A percentile compares a stretch with the other conserved stretches of the same genome.
These are phyloP conservation scores for Xylariaceae sp. DNA, from an alignment of 2,329 filamentous ascomycete species.

Conservation along the genomic window DNA sequence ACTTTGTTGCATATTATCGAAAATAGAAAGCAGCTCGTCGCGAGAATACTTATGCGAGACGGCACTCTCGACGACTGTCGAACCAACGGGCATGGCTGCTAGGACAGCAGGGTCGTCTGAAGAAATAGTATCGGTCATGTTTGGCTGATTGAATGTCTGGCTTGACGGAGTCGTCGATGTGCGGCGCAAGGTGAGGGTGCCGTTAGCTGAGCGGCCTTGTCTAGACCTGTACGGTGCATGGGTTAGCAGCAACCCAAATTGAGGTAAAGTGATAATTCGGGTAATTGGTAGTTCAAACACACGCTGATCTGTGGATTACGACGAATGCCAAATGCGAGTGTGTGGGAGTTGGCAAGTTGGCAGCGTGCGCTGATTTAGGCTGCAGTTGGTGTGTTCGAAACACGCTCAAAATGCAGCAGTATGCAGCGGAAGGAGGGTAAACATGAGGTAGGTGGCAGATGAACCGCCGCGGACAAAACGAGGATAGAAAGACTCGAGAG, in stretches of 20 bases:
- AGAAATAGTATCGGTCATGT: constrained; percentile 24
- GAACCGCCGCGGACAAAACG: neutral
- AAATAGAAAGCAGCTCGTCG: constrained; percentile 75
- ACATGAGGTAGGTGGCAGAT: too few species aligned
- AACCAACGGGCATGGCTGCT: constrained; percentile 55
- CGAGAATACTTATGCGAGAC: constrained; percentile 66
- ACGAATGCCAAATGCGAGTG: neutral
- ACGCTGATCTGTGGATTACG: too few species aligned
- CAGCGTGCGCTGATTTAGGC: neutral
- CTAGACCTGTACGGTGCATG: constrained; percentile 45
- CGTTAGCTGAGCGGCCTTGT: constrained; percentile 55
- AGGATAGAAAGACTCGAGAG: neutral
- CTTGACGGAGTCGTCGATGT: constrained; percentile 52
- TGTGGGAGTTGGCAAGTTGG: neutral
- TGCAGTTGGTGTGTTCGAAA: too few species aligned
- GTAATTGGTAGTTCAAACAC: neutral
- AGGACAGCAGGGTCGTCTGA: constrained; percentile 45
- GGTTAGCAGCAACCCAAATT: neutral
- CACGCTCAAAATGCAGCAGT: too few species aligned
- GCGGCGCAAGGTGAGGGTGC: constrained; percentile 62
- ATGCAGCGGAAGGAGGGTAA: too few species aligned
- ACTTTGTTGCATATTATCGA: constrained; percentile 41
- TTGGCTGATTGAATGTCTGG: constrained; percentile 39
- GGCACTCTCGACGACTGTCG: constrained; percentile 43
- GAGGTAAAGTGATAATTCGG: neutral